Evolutionary conservation across 805 yeast species (phyloP).

Genomic region (Schizosaccharomyces lindneri): DNA sequence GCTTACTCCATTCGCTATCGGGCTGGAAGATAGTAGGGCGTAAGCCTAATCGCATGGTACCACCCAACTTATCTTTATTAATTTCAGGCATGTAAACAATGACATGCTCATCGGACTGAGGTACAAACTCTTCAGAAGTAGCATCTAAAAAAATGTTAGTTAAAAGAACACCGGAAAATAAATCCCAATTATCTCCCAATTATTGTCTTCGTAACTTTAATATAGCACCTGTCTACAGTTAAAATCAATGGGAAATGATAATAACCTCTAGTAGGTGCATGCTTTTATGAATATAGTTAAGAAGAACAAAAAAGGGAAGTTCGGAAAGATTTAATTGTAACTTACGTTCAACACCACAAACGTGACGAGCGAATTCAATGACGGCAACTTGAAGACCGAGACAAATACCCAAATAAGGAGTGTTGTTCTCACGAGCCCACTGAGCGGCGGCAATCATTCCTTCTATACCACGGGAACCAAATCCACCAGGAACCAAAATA

Average conservation of each 20-base stretch:
- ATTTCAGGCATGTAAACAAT: slow-evolving; percentile 98
- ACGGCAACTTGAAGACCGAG: slow-evolving; percentile 93
- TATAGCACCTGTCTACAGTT: slow-evolving; percentile 1
- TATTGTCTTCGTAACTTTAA: not conserved
- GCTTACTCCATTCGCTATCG: slow-evolving; percentile 38
- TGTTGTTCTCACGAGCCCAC: slow-evolving; percentile 89
- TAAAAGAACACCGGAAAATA: not conserved
- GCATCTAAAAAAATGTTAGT: slow-evolving; percentile 5
- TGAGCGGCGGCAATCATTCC: slow-evolving; percentile 94
- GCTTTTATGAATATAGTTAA: not conserved
- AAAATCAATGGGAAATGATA: not conserved
- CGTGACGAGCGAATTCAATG: slow-evolving; percentile 70
- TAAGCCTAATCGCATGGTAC: slow-evolving; percentile 94
- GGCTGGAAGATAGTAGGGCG: slow-evolving; percentile 66
- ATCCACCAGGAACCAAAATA: slow-evolving; percentile 94
- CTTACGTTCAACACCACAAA: slow-evolving; percentile 46
- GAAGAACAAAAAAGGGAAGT: not conserved
- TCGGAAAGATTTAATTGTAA: slow-evolving; percentile 15
- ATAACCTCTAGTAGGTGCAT: not conserved
- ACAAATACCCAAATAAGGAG: slow-evolving; percentile 92
- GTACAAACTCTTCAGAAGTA: slow-evolving; percentile 9
- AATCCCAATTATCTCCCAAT: not conserved
- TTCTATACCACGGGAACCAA: slow-evolving; percentile 90
- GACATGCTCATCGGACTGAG: slow-evolving; percentile 38
- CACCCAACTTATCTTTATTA: slow-evolving; percentile 85